These are phyloP conservation scores for Pseudocercospora vitis DNA, from an alignment of 2,329 filamentous ascomycete species.

Conservation along the genomic window DNA sequence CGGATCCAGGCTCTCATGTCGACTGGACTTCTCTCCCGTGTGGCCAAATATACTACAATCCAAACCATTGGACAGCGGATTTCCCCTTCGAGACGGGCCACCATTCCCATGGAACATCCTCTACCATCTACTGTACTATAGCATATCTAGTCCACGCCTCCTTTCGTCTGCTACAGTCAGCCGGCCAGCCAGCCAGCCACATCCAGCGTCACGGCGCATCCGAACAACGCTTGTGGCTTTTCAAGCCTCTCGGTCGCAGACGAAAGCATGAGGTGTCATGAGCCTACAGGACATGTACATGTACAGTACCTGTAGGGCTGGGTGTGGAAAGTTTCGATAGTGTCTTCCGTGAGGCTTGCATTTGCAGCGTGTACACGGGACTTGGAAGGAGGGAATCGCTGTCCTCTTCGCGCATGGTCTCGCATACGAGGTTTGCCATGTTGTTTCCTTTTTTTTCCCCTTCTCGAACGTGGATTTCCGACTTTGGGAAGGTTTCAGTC, in stretches of 20 bases:
- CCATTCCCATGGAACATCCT: too few species aligned
- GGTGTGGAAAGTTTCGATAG: background rate
- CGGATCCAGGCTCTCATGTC: too few species aligned
- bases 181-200: background rate
- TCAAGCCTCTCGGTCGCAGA: background rate
- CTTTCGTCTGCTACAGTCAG: background rate
- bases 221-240: conserved; percentile 6
- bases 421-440: background rate
- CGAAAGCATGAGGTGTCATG: background rate
- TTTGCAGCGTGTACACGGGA: background rate
- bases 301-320: conserved; percentile 7
- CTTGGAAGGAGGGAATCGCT: background rate
- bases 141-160: too few species aligned
- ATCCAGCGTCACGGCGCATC: background rate
- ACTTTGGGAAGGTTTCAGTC: too few species aligned
- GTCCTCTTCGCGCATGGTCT: background rate
- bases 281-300: too few species aligned
- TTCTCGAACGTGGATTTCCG: too few species aligned
- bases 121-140: too few species aligned
- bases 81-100: too few species aligned
- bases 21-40: too few species aligned
- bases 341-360: background rate
- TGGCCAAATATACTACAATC: too few species aligned
- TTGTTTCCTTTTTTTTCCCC: background rate
- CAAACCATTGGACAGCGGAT: too few species aligned